These are phyloP conservation scores for Podaxis sp. DNA, from an alignment of 768 basidiomycete species.

Conservation along the genomic window DNA sequence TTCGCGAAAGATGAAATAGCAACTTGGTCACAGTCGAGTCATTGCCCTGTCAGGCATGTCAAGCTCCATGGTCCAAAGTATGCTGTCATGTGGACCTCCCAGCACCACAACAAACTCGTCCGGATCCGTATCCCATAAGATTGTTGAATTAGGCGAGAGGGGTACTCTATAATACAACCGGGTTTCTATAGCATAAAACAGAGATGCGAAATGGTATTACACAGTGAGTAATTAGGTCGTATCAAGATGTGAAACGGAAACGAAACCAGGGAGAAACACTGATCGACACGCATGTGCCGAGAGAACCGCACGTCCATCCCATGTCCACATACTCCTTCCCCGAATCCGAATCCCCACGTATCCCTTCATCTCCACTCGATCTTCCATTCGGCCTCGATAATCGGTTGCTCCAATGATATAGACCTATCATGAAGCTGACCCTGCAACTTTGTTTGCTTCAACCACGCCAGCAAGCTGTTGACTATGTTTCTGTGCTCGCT, in stretches of 20 bases:
- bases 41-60: too few relatives aligned
- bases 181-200: not conserved
- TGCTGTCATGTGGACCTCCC: too few relatives aligned
- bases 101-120: not conserved
- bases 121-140: not conserved
- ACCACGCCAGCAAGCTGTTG: slow-evolving; percentile 57
- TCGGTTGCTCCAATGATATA: too few relatives aligned
- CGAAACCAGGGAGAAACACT: not conserved
- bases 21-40: not conserved
- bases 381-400: not conserved
- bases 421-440: slow-evolving; percentile 1
- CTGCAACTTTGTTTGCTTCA: slow-evolving; percentile 35
- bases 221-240: not conserved
- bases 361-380: not conserved
- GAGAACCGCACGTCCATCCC: not conserved
- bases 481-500: slow-evolving; percentile 75
- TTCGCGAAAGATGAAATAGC: not conserved
- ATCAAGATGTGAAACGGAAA: not conserved
- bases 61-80: too few relatives aligned
- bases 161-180: not conserved
- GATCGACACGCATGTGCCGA: not conserved
- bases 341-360: not conserved
- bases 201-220: not conserved
- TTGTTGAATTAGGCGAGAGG: not conserved
- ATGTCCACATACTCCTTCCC: not conserved